These are phyloP conservation scores for Trypanosoma boissoni DNA, from an alignment of 208 protist species.

Conservation along the genomic window DNA sequence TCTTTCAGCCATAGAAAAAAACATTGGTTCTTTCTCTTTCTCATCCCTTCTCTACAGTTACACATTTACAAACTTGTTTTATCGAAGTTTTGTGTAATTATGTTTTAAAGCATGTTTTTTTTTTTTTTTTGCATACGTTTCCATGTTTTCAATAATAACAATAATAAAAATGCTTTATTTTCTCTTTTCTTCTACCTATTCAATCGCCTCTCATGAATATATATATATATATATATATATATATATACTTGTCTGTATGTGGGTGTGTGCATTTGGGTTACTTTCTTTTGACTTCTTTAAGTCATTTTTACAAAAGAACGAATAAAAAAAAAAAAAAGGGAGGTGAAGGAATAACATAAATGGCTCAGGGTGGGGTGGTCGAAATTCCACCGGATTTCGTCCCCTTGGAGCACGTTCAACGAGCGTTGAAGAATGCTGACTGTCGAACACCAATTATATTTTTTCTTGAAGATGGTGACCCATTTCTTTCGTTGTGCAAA, in stretches of 20 bases:
- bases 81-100: no score
- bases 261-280: background rate
- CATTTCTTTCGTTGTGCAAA: slow-evolving; percentile 62
- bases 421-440: slow-evolving; percentile 79
- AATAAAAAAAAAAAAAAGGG: background rate
- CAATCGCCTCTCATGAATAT: background rate
- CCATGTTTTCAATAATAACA: no score
- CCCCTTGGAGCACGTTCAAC: slow-evolving; percentile 57
- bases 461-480: slow-evolving; percentile 78
- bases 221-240: slow-evolving; percentile 1
- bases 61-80: no score
- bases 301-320: background rate
- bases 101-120: no score
- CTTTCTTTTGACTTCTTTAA: slow-evolving; percentile 4
- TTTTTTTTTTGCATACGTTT: no score
- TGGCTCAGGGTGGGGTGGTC: slow-evolving; percentile 34
- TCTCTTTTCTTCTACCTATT: background rate
- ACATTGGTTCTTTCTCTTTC: no score
- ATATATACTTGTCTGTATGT: background rate
- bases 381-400: slow-evolving; percentile 30
- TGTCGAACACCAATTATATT: slow-evolving; percentile 84
- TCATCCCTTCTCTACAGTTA: no score
- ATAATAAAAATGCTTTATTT: background rate
- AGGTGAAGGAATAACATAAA: background rate
- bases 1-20: no score